Evolutionary conservation across 2,329 filamentous ascomycete species (phyloP).

Genomic region (Beauveria sp.): DNA sequence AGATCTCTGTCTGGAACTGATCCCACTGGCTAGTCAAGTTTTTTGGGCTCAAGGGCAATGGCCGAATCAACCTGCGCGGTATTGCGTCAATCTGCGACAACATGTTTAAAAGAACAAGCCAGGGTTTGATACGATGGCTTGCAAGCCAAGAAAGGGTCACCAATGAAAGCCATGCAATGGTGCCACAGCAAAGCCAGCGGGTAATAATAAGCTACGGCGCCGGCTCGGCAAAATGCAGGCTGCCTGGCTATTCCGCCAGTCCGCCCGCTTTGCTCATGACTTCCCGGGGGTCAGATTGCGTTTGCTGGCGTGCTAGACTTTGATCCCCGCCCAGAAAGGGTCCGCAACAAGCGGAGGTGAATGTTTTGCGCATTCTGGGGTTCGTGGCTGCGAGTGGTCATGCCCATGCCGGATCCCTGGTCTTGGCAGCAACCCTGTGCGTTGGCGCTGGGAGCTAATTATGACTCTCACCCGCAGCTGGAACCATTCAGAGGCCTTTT

Average conservation of each 20-base stretch:
- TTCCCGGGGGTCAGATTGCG: conserved; percentile 5
- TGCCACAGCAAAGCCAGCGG: neutral
- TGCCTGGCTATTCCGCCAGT: conserved; percentile 4
- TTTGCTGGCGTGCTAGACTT: conserved; percentile 4
- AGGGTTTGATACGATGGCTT: conserved; percentile 6
- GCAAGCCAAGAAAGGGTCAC: neutral
- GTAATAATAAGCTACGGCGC: conserved; percentile 2
- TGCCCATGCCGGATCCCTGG: conserved; percentile 7
- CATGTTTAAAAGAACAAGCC: neutral
- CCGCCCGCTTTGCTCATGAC: neutral
- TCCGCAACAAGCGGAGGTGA: neutral
- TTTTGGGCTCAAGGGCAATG: too few relatives aligned
- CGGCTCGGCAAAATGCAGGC: conserved; percentile 8
- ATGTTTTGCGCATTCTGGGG: conserved; percentile 3
- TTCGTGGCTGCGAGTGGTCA: conserved; percentile 3
- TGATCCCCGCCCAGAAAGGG: conserved; percentile 3
- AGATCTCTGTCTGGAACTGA: neutral
- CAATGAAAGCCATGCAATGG: neutral
- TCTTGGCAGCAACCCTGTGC: conserved; percentile 10
- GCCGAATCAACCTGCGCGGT: too few relatives aligned
- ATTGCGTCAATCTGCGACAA: too few relatives aligned
- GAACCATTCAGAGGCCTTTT: neutral
- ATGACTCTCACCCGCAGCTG: neutral
- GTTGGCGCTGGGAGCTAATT: neutral
- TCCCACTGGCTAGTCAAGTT: neutral